A percentile compares a stretch with the other conserved stretches of the same genome.
Conservation (phyloP, 352 stramenopile genomes). For the Pythium aphanidermatum region DNA sequence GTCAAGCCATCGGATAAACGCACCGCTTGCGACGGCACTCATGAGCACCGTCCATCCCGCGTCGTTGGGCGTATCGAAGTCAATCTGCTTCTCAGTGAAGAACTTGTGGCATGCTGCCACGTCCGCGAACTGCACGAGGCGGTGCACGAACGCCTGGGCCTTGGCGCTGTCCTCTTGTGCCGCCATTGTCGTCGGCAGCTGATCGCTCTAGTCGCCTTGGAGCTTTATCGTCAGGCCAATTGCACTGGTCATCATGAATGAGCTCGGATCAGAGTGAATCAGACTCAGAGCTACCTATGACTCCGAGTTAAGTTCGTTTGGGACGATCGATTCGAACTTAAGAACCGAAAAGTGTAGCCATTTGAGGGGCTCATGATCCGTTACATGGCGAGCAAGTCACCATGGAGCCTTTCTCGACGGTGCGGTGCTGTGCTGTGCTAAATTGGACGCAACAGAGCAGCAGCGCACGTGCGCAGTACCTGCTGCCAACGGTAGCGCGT, state of each 20-base stretch:
- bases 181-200: not conserved
- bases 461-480: not conserved
- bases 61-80: slow-evolving; percentile 52
- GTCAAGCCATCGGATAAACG: no score
- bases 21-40: slow-evolving; percentile 69
- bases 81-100: slow-evolving; percentile 47
- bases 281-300: slow-evolving; percentile 7
- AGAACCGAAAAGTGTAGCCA: slow-evolving; percentile 3
- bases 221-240: slow-evolving; percentile 1
- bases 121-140: slow-evolving; percentile 70
- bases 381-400: slow-evolving; percentile 7
- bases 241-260: not conserved
- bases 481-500: slow-evolving; percentile 6
- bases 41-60: slow-evolving; percentile 79
- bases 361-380: not conserved
- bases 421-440: no score
- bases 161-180: slow-evolving; percentile 10
- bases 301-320: no score
- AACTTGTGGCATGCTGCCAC: slow-evolving; percentile 46
- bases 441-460: no score
- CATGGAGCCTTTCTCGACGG: not conserved
- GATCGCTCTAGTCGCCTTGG: no score
- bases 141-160: slow-evolving; percentile 67
- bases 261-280: not conserved
- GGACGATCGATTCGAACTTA: slow-evolving; percentile 10